Evolutionary conservation across 352 stramenopile species (phyloP), one percentile per base, ranked within the genome.

Genomic region (Phytophthora cactorum): DNA sequence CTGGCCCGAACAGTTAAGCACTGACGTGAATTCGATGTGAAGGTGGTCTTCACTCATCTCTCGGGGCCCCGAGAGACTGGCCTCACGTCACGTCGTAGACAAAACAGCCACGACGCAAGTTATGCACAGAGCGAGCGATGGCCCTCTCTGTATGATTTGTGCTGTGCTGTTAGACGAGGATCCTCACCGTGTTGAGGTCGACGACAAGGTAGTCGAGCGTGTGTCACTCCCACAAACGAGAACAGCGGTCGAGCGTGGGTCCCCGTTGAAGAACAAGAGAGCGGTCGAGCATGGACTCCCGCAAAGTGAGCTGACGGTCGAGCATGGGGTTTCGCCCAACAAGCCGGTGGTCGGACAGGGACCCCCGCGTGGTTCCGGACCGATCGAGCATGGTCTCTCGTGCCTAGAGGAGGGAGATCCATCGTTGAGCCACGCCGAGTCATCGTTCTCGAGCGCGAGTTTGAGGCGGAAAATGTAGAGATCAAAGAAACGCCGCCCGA

Each of bases 51-150:
- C 27, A 31, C 50, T 3, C 28, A 32, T 15, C 38, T 51, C 27
- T 14, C 49, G 25, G 38, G 14, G 5, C 22, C 9, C 2, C 15
- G 10, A 45, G 39, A 49, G 43, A 28, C 43, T 49, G n/a, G 1
- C 10, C 32, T 14, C 52, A 57, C 8, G 52, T 57, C 44, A 25
- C 10, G 52, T 68, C 11, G 52, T 62, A 17, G 45, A 68, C 11
- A 22, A 10, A 29, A 41, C 22, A 8, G n/a, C 27, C 6, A 45
- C 36, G 12, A 65, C 57, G 22, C 22, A 12, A 12, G 5, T 12
- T 5, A 28, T 8, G 11, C 45, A 68, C 6, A 38, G 28, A 51
- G 52, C 7, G 52, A 57, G 52, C 60, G 45, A 56, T 68, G 52
- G 27, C 29, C 43, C 43, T 22, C 41, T 46, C 12, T 46, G n/a